Evolutionary conservation across 352 stramenopile species (phyloP).

Genomic region (Lagenidium giganteum): DNA sequence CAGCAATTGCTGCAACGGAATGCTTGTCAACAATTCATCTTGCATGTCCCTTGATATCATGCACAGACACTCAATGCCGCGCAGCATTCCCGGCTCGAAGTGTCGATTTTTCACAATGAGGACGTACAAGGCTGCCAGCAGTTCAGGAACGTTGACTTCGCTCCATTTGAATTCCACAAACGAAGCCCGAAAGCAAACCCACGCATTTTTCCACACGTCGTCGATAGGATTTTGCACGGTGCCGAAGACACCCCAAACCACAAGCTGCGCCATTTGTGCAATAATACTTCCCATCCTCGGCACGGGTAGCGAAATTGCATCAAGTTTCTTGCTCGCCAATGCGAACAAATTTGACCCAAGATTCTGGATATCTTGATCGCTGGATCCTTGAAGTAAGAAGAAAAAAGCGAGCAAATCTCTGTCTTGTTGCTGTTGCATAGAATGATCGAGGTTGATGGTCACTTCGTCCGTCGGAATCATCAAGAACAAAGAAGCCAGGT

Average conservation of each 20-base stretch:
- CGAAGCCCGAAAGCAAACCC: constrained; percentile 60
- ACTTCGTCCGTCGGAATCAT: no score
- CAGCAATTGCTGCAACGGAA: constrained; percentile 59
- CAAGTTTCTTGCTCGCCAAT: constrained; percentile 42
- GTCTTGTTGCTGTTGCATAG: no score
- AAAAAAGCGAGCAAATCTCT: no score
- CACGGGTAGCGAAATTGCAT: constrained; percentile 30
- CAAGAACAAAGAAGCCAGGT: constrained; percentile 1
- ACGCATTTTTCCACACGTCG: constrained; percentile 36
- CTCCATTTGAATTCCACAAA: constrained; percentile 63
- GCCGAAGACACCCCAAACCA: constrained; percentile 43
- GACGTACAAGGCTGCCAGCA: constrained; percentile 57
- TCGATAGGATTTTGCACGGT: constrained; percentile 19
- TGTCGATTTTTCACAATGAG: constrained; percentile 35
- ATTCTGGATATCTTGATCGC: no score
- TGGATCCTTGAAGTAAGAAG: no score
- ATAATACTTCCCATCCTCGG: constrained; percentile 57
- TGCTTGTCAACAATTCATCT: constrained; percentile 23
- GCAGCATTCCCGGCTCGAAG: constrained; percentile 37
- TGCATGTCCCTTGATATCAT: constrained; percentile 51
- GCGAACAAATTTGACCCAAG: no score
- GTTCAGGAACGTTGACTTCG: constrained; percentile 50
- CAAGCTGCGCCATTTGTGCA: constrained; percentile 65
- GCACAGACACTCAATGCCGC: constrained; percentile 58
- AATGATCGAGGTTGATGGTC: no score